phyloP scores from a whole-genome alignment of 2,329 filamentous ascomycete species.

The Sclerotinia glacialis region DNA sequence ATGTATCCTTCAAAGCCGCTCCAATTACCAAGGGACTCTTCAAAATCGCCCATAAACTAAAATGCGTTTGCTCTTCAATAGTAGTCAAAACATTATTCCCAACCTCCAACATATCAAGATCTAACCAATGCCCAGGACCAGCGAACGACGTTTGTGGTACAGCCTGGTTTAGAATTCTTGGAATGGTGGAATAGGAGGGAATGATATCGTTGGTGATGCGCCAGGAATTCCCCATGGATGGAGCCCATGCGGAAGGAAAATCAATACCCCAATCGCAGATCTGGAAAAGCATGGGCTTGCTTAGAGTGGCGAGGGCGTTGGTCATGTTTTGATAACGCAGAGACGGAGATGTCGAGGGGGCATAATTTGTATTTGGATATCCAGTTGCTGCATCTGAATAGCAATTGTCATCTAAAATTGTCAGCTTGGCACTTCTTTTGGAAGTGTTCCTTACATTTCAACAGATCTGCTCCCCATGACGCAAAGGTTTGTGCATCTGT shows the following conservation, averaged over 20 bases:
- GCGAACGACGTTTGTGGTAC: constrained; percentile 42
- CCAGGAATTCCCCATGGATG: constrained; percentile 42
- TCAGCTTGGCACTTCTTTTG: constrained; percentile 23
- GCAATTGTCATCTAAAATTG: constrained; percentile 40
- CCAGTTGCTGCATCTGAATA: constrained; percentile 40
- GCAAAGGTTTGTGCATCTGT: constrained; percentile 34
- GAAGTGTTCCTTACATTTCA: constrained; percentile 43
- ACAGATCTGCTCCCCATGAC: constrained; percentile 40
- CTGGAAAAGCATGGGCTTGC: constrained; percentile 41
- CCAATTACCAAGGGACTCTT: constrained; percentile 39
- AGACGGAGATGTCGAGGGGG: constrained; percentile 39
- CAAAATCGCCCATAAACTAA: constrained; percentile 44
- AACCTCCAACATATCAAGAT: constrained; percentile 46
- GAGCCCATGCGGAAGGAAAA: constrained; percentile 44
- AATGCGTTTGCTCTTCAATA: constrained; percentile 44
- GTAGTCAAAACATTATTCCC: constrained; percentile 42
- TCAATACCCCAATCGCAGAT: constrained; percentile 46
- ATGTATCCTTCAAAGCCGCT: constrained; percentile 31
- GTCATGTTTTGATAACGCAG: constrained; percentile 42
- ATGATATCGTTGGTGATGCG: constrained; percentile 45
- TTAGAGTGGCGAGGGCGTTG: constrained; percentile 33
- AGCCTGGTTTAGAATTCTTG: constrained; percentile 44
- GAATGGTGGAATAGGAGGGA: constrained; percentile 42
- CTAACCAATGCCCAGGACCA: constrained; percentile 43
- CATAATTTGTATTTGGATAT: constrained; percentile 41